Evolutionary conservation across 2,329 filamentous ascomycete genomes (phyloP).

Genomic region (Torrubiellomyces zombiae): DNA sequence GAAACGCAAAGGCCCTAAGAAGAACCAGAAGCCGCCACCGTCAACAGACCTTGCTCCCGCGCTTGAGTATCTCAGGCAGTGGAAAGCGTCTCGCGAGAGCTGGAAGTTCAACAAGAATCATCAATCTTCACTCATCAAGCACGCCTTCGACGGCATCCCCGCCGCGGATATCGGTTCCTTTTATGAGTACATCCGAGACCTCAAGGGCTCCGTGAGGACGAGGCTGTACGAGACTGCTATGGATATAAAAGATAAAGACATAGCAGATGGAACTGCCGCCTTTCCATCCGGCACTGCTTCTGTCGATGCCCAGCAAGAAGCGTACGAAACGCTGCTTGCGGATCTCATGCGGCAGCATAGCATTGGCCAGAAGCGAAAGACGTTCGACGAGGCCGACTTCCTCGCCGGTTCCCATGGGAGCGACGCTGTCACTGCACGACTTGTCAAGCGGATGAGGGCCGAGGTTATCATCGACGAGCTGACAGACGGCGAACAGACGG

Average conservation of each 20-base stretch:
- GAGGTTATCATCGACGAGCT: constrained; percentile 40
- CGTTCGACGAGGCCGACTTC: constrained; percentile 35
- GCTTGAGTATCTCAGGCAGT: constrained; percentile 61
- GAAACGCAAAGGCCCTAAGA: constrained; percentile 21
- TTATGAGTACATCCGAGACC: constrained; percentile 59
- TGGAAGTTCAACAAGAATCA: constrained; percentile 98
- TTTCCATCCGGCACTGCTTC: constrained; percentile 34
- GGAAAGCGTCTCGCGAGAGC: constrained; percentile 47
- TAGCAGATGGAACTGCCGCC: constrained; percentile 27
- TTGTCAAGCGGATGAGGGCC: constrained; percentile 46
- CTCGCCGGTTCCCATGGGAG: constrained; percentile 31
- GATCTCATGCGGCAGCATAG: constrained; percentile 24
- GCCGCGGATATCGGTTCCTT: constrained; percentile 51
- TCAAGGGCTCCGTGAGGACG: constrained; percentile 59
- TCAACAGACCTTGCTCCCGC: constrained; percentile 40
- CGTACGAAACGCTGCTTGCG: constrained; percentile 38
- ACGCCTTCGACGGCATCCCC: constrained; percentile 62
- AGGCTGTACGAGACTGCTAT: constrained; percentile 51
- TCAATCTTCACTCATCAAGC: constrained; percentile 71
- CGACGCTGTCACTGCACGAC: constrained; percentile 32
- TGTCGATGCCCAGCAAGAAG: constrained; percentile 30
- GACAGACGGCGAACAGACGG: constrained; percentile 28
- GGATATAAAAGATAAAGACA: constrained; percentile 40
- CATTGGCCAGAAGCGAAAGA: constrained; percentile 27
- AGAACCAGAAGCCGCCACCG: constrained; percentile 21